Evolutionary conservation across 371 early-diverging fungal genomes (phyloP).

Genomic region (Blakeslea trispora): DNA sequence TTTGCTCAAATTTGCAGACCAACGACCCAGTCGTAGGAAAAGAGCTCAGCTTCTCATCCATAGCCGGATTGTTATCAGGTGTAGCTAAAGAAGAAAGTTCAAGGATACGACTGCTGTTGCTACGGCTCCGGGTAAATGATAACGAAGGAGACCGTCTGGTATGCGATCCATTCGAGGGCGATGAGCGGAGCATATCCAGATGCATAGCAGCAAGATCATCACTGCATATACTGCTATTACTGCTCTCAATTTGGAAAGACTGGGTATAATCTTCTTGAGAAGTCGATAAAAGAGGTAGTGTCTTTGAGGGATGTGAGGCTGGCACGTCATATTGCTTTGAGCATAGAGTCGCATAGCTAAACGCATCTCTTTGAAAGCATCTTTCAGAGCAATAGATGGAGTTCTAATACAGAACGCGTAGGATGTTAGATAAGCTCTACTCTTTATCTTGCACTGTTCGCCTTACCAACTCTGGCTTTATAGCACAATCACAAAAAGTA

Average conservation of each 20-base stretch:
- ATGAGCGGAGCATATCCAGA: slow-evolving; percentile 5
- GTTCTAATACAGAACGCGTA: slow-evolving; percentile 9
- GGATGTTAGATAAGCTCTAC: background rate
- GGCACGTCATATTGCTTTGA: slow-evolving; percentile 2
- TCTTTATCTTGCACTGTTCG: background rate
- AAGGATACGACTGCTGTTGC: background rate
- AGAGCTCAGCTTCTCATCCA: background rate
- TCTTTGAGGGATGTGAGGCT: background rate
- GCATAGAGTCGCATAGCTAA: background rate
- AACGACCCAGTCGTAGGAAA: background rate
- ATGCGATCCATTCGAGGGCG: background rate
- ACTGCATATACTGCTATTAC: slow-evolving; percentile 15
- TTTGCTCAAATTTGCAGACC: background rate
- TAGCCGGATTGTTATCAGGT: background rate
- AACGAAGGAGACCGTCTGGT: background rate
- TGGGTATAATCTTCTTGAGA: background rate
- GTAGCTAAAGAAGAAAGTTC: background rate
- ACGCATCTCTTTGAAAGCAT: slow-evolving; percentile 25
- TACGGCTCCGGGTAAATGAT: slow-evolving; percentile 4
- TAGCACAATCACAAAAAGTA: slow-evolving; percentile 25
- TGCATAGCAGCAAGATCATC: slow-evolving; percentile 22
- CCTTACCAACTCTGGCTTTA: slow-evolving; percentile 19
- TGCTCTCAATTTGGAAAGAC: background rate
- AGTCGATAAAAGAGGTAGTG: background rate
- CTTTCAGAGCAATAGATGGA: slow-evolving; percentile 34